phyloP scores from a whole-genome alignment of 306 rosid genomes.

The Trifolium repens region DNA sequence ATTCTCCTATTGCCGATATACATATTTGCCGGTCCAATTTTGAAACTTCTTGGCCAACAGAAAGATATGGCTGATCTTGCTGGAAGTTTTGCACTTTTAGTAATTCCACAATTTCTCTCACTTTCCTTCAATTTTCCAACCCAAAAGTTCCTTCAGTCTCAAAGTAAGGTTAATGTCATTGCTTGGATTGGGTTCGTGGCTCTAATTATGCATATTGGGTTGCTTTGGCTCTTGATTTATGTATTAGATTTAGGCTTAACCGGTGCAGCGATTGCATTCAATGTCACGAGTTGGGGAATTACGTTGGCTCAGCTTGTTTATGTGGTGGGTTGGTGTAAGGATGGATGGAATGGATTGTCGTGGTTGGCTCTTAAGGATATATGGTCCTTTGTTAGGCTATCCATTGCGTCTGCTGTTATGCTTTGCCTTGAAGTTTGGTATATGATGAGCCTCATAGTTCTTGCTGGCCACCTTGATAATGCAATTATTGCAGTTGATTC shows the following conservation, averaged over 20 bases:
- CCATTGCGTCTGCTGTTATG: conserved; percentile 91
- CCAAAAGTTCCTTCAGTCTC: conserved; percentile 87
- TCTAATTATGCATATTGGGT: conserved; percentile 54
- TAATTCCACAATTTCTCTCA: conserved; percentile 77
- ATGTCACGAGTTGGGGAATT: conserved; percentile 72
- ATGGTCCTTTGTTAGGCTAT: conserved; percentile 85
- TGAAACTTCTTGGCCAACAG: conserved; percentile 75
- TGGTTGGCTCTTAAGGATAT: conserved; percentile 78
- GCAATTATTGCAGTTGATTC: conserved; percentile 81
- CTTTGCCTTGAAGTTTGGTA: conserved; percentile 95
- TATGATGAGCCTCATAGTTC: conserved; percentile 70
- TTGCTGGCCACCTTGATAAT: conserved; percentile 77
- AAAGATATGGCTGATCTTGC: conserved; percentile 74
- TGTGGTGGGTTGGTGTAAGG: conserved; percentile 77
- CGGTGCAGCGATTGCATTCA: conserved; percentile 77
- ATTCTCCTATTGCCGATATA: conserved; percentile 68
- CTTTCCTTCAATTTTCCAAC: conserved; percentile 75
- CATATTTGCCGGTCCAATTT: conserved; percentile 68
- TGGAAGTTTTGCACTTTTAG: conserved; percentile 55
- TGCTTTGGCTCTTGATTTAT: conserved; percentile 69
- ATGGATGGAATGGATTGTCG: conserved; percentile 81
- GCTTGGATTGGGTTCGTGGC: conserved; percentile 74
- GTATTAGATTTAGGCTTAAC: conserved; percentile 59
- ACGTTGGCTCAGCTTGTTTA: conserved; percentile 66
- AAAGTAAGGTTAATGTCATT: conserved; percentile 72